These are phyloP conservation scores for Pholiota adiposa DNA, from an alignment of 1,284 basidiomycete species.

Conservation along the genomic window DNA sequence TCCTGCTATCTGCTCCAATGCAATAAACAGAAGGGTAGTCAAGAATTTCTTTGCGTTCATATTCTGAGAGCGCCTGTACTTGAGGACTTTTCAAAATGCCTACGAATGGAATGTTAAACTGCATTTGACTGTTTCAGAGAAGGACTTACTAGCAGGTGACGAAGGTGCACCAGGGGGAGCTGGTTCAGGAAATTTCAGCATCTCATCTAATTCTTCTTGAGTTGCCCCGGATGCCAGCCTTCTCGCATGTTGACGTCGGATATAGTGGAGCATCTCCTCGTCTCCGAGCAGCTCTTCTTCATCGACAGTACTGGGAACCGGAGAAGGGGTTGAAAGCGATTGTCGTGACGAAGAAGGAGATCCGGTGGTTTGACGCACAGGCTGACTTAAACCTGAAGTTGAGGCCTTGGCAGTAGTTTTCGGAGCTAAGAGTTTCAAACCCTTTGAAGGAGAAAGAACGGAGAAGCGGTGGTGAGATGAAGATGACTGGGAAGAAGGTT, in stretches of 20 bases:
- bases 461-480: constrained; percentile 61
- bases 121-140: constrained; percentile 4
- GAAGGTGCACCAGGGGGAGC: constrained; percentile 71
- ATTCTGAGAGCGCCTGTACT: constrained; percentile 74
- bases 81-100: constrained; percentile 67
- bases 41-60: constrained; percentile 90
- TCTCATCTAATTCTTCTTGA: constrained; percentile 86
- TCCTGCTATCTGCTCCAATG: constrained; percentile 79
- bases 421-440: constrained; percentile 77
- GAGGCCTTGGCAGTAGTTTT: constrained; percentile 67
- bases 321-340: constrained; percentile 82
- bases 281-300: constrained; percentile 94
- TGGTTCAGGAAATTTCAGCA: constrained; percentile 94
- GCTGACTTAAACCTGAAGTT: constrained; percentile 53
- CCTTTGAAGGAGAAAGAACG: constrained; percentile 80
- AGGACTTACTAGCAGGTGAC: constrained; percentile 72
- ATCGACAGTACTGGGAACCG: constrained; percentile 72
- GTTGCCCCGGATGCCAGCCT: constrained; percentile 83
- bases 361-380: constrained; percentile 52
- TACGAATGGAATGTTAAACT: constrained; percentile 31
- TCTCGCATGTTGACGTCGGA: constrained; percentile 87
- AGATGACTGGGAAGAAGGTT: constrained; percentile 47
- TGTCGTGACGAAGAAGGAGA: constrained; percentile 78
- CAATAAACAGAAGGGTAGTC: constrained; percentile 89
- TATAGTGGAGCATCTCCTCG: constrained; percentile 97